A percentile compares a stretch with the other conserved stretches of the same genome.
Evolutionary conservation across 768 basidiomycete genomes (phyloP).

Genomic region (Lactarius hengduanensis): DNA sequence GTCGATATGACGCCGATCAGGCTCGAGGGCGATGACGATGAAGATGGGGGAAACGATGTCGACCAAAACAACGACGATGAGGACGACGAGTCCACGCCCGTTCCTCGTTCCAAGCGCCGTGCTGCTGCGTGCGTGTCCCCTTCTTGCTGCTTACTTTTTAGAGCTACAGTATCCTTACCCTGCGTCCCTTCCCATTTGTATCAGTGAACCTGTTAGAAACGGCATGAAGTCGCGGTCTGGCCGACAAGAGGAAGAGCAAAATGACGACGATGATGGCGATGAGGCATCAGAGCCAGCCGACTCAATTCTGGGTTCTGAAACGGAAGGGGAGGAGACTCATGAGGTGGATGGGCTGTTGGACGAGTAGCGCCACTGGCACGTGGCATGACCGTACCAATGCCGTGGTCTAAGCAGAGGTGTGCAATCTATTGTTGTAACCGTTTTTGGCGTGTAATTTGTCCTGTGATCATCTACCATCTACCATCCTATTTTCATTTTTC

Average conservation of each 20-base stretch:
- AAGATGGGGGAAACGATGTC: slow-evolving; percentile 33
- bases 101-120: slow-evolving; percentile 22
- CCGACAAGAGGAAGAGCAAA: neutral
- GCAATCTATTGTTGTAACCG: slow-evolving; percentile 23
- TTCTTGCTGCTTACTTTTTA: too few species aligned
- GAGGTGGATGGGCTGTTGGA: slow-evolving; percentile 29
- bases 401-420: neutral
- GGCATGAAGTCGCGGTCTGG: neutral
- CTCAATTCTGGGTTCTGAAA: slow-evolving; percentile 28
- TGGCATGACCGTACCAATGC: neutral
- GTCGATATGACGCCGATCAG: slow-evolving; percentile 27
- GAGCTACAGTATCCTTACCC: slow-evolving; percentile 5
- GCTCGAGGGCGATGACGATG: slow-evolving; percentile 34
- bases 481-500: neutral
- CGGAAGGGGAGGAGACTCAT: slow-evolving; percentile 22
- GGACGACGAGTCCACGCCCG: slow-evolving; percentile 25
- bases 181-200: neutral
- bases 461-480: slow-evolving; percentile 2
- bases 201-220: neutral
- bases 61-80: slow-evolving; percentile 28
- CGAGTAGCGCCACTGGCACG: neutral
- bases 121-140: slow-evolving; percentile 5
- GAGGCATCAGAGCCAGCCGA: slow-evolving; percentile 20
- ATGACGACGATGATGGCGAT: slow-evolving; percentile 1
- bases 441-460: slow-evolving; percentile 5